phyloP scores from a whole-genome alignment of 176 grass and related monocot genomes.

The Urochloa ruziziensis region DNA sequence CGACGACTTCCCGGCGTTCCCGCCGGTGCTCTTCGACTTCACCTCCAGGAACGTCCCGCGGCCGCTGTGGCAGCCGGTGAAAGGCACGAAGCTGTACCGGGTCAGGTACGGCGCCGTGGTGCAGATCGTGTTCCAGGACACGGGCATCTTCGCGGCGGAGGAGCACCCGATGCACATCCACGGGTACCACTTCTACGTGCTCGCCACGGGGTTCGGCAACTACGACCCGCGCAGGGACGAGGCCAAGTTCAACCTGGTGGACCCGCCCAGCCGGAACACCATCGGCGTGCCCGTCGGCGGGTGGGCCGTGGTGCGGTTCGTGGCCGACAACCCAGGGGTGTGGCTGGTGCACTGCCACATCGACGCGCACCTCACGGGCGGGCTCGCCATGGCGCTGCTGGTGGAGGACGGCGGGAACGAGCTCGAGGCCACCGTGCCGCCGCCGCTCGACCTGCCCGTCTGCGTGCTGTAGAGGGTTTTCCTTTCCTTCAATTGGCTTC shows the following conservation, averaged over 20 bases:
- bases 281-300: slow-evolving; percentile 86
- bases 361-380: slow-evolving; percentile 63
- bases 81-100: slow-evolving; percentile 55
- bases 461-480: slow-evolving; percentile 32
- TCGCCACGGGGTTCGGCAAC: slow-evolving; percentile 82
- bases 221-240: slow-evolving; percentile 57
- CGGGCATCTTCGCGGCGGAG: slow-evolving; percentile 60
- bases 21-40: slow-evolving; percentile 77
- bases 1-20: slow-evolving; percentile 62
- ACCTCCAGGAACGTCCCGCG: slow-evolving; percentile 66
- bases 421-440: slow-evolving; percentile 53
- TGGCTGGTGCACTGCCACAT: slow-evolving; percentile 97
- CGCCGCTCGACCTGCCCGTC: slow-evolving; percentile 67
- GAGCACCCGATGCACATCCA: slow-evolving; percentile 98
- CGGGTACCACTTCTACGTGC: slow-evolving; percentile 89
- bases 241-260: slow-evolving; percentile 77
- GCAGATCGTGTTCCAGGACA: slow-evolving; percentile 88
- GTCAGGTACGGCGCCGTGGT: slow-evolving; percentile 68
- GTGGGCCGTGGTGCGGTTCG: slow-evolving; percentile 84
- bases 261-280: slow-evolving; percentile 84
- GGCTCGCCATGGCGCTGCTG: slow-evolving; percentile 78
- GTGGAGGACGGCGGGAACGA: slow-evolving; percentile 76
- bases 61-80: slow-evolving; percentile 59
- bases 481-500: background rate
- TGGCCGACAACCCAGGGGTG: slow-evolving; percentile 82